Percentiles rank a stretch among this genome's conserved stretches.
Conservation (phyloP, 257 asterid genomes). For the Solanum pimpinellifolium region DNA sequence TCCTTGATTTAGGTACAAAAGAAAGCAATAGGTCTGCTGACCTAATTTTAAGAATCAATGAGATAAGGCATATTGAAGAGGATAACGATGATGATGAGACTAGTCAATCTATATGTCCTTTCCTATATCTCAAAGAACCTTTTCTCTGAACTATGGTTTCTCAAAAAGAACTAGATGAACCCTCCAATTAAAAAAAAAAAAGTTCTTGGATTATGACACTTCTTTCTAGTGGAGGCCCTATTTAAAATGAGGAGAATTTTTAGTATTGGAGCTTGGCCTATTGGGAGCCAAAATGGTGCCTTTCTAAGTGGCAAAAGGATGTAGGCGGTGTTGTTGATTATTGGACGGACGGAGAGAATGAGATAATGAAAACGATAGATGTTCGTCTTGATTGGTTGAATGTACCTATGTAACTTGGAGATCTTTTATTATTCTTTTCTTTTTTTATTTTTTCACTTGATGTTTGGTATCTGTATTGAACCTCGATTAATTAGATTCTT, state of each 20-base stretch:
- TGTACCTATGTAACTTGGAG: background rate
- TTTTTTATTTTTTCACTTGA: too few relatives aligned
- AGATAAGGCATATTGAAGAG: background rate
- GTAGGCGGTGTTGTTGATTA: background rate
- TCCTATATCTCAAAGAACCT: background rate
- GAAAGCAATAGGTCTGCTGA: background rate
- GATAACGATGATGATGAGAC: slow-evolving; percentile 7
- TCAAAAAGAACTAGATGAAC: slow-evolving; percentile 12
- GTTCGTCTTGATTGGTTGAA: background rate
- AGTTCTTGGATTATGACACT: background rate
- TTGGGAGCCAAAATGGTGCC: background rate
- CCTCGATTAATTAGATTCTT: accelerated
- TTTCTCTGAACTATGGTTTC: slow-evolving; percentile 4
- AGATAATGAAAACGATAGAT: background rate
- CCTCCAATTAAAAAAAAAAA: slow-evolving; percentile 1
- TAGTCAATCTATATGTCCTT: background rate
- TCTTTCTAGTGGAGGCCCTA: background rate
- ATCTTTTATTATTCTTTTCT: background rate
- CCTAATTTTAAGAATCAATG: background rate
- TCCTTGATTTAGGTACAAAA: background rate
- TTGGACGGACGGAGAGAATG: background rate
- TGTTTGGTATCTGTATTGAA: background rate
- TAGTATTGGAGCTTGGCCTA: background rate
- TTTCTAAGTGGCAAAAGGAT: slow-evolving; percentile 3
- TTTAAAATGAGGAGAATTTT: background rate